These are phyloP conservation scores for Trichoderma sp. DNA, from an alignment of 2,329 filamentous ascomycete species.

Conservation along the genomic window DNA sequence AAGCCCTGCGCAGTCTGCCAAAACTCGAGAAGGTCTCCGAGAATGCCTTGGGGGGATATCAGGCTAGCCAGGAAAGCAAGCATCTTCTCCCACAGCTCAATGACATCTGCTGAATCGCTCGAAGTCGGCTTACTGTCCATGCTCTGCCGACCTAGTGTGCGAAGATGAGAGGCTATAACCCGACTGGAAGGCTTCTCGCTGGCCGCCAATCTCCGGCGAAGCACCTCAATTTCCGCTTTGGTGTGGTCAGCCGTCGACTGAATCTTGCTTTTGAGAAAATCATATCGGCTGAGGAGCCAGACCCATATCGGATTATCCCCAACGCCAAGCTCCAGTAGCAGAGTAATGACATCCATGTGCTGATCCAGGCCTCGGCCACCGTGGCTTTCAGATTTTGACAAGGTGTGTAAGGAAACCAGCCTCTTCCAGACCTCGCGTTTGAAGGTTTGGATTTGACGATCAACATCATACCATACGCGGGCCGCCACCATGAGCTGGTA, in stretches of 20 bases:
- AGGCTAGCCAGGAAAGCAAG: constrained; percentile 71
- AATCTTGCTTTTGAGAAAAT: constrained; percentile 86
- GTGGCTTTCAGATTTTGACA: constrained; percentile 50
- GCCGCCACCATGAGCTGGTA: constrained; percentile 86
- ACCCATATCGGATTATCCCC: constrained; percentile 96
- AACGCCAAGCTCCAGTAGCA: constrained; percentile 90
- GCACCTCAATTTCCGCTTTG: constrained; percentile 87
- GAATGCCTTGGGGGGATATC: constrained; percentile 74
- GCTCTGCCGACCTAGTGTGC: constrained; percentile 68
- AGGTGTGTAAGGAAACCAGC: constrained; percentile 67
- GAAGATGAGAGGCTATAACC: constrained; percentile 72
- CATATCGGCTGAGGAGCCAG: constrained; percentile 88
- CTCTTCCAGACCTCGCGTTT: constrained; percentile 88
- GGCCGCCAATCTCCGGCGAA: constrained; percentile 77
- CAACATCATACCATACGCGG: constrained; percentile 93
- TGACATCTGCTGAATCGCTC: constrained; percentile 76
- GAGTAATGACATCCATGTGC: constrained; percentile 86
- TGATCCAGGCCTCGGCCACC: constrained; percentile 68
- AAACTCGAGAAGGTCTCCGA: constrained; percentile 89
- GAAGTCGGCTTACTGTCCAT: constrained; percentile 62
- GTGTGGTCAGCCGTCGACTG: constrained; percentile 78
- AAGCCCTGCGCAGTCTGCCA: constrained; percentile 93
- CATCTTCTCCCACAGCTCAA: constrained; percentile 93
- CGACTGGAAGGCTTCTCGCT: constrained; percentile 70
- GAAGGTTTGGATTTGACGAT: constrained; percentile 81